Evolutionary conservation across 2,329 filamentous ascomycete genomes (phyloP).

Genomic region (Colletotrichum sp.): DNA sequence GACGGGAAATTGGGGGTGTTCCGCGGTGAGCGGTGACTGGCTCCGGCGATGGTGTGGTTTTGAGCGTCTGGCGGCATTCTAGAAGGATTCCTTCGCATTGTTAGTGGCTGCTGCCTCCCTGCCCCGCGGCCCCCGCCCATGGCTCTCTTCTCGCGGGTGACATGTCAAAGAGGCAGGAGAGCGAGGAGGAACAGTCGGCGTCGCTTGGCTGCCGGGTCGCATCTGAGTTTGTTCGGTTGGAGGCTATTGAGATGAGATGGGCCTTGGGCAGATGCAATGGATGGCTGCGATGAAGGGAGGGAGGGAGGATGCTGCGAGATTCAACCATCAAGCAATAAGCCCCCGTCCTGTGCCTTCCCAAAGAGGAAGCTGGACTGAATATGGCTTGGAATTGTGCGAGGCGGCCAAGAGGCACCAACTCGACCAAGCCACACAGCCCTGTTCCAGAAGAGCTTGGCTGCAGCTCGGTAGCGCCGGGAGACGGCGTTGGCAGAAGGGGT

Average conservation of each 20-base stretch:
- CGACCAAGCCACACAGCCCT: conserved; percentile 13
- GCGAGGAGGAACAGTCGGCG: not conserved
- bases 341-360: not conserved
- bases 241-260: not conserved
- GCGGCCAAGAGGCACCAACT: conserved; percentile 4
- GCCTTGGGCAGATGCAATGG: not conserved
- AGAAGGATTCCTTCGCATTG: conserved; percentile 9
- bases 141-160: not conserved
- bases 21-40: not conserved
- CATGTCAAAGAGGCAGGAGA: not conserved
- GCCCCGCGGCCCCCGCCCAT: not conserved
- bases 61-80: conserved; percentile 8
- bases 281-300: not conserved
- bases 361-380: conserved; percentile 7
- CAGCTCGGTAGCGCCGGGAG: conserved; percentile 16
- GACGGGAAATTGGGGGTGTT: not conserved
- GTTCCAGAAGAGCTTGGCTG: conserved; percentile 18
- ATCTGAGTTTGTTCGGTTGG: not conserved
- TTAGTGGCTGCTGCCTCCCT: not conserved
- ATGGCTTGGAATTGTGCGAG: not conserved
- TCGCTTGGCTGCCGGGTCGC: not conserved
- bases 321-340: conserved; percentile 19
- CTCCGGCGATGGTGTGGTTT: not conserved
- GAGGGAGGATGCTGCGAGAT: not conserved
- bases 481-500: not conserved